Evolutionary conservation across 1,284 basidiomycete species (phyloP).

Genomic region (Cystobasidium pallidum): DNA sequence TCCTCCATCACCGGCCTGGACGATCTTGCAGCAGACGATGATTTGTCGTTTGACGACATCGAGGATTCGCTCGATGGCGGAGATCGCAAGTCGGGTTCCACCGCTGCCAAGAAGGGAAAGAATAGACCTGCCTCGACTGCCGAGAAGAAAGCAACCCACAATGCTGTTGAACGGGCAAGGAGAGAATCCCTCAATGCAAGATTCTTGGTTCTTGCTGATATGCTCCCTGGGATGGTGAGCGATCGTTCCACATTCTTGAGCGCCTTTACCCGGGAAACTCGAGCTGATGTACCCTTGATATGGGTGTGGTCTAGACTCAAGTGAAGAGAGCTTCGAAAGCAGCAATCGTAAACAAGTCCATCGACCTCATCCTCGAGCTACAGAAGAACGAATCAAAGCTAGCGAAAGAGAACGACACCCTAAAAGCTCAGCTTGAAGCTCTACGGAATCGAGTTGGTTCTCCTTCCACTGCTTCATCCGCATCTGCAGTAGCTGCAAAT

Average conservation of each 20-base stretch:
- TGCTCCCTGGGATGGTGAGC: conserved; percentile 54
- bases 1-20: conserved; percentile 33
- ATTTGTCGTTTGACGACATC: conserved; percentile 30
- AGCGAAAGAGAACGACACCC: conserved; percentile 29
- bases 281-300: no score
- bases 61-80: conserved; percentile 30
- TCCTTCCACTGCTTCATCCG: neutral
- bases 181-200: conserved; percentile 87
- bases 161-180: conserved; percentile 88
- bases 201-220: conserved; percentile 66
- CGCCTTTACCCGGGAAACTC: no score
- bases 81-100: conserved; percentile 7
- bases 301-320: no score
- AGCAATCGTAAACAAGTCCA: conserved; percentile 81
- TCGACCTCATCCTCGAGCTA: conserved; percentile 40
- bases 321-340: conserved; percentile 91
- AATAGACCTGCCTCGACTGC: conserved; percentile 64
- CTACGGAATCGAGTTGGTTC: neutral
- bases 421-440: conserved; percentile 32
- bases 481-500: conserved; percentile 5
- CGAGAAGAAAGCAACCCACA: conserved; percentile 89
- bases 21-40: conserved; percentile 34
- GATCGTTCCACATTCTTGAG: no score
- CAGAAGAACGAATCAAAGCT: conserved; percentile 27
- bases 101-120: conserved; percentile 17